Conservation (phyloP, 192 early-diverging fungal genomes). For the Pilobolus umbonatus region DNA sequence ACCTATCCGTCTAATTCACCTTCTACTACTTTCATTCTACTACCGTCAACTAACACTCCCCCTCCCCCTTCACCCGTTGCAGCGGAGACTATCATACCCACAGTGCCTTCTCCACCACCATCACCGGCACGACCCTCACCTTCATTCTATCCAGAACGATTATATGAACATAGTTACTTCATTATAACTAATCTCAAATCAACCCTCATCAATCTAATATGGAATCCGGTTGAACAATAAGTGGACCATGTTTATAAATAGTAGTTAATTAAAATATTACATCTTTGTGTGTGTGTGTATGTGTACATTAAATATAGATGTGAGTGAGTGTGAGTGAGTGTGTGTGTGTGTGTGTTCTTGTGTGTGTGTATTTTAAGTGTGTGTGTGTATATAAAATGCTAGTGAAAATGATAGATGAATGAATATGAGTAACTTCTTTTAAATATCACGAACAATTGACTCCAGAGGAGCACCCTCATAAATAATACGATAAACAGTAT, state of each 20-base stretch:
- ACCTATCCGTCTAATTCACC: no score
- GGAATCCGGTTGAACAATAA: no score
- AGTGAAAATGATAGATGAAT: not conserved
- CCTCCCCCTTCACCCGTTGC: not conserved
- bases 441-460: constrained; percentile 30
- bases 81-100: not conserved
- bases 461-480: constrained; percentile 53
- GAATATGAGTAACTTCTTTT: not conserved
- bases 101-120: not conserved
- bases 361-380: not conserved
- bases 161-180: no score
- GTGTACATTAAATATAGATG: no score
- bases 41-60: not conserved
- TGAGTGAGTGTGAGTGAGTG: no score
- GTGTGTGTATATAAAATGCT: not conserved
- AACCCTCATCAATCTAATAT: no score
- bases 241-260: no score
- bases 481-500: constrained; percentile 82
- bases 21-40: not conserved
- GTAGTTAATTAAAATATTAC: no score
- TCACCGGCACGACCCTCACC: not conserved
- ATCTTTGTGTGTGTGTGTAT: no score
- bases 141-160: not conserved
- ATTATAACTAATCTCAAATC: no score
- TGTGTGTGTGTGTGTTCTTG: not conserved